Evolutionary conservation across 805 yeast species (phyloP).

Genomic region (Kodamaea laetipori): DNA sequence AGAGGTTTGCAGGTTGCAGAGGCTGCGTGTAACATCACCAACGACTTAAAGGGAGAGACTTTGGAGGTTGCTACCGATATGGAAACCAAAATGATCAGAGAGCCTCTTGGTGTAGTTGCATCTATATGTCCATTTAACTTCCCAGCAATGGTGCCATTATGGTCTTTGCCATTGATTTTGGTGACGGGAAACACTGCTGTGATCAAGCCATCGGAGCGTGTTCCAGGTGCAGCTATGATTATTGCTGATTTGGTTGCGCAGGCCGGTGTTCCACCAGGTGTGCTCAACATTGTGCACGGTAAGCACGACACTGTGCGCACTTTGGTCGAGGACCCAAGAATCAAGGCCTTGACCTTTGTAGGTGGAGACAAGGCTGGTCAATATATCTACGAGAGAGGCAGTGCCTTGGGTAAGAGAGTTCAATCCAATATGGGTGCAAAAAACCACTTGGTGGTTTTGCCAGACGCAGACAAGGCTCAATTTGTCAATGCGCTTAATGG

Average conservation of each 20-base stretch:
- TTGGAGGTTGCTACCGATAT: conserved; percentile 71
- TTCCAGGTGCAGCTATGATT: conserved; percentile 79
- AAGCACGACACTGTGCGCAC: conserved; percentile 71
- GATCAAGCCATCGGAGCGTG: conserved; percentile 66
- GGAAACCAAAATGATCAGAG: conserved; percentile 77
- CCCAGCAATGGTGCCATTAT: conserved; percentile 81
- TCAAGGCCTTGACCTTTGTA: conserved; percentile 76
- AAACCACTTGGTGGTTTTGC: conserved; percentile 72
- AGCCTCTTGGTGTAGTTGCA: conserved; percentile 74
- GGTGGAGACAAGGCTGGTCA: conserved; percentile 80
- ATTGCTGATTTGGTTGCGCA: conserved; percentile 69
- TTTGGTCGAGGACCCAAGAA: conserved; percentile 68
- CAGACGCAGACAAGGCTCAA: conserved; percentile 68
- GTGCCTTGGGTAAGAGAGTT: conserved; percentile 69
- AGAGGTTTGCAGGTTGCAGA: conserved; percentile 81
- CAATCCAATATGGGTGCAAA: conserved; percentile 81
- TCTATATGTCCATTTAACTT: conserved; percentile 81
- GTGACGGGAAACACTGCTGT: conserved; percentile 74
- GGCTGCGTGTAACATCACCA: conserved; percentile 66
- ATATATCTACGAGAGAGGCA: conserved; percentile 67
- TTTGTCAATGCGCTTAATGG: conserved; percentile 68
- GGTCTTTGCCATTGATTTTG: conserved; percentile 63
- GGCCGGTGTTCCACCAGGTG: conserved; percentile 79
- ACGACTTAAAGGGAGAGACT: conserved; percentile 62
- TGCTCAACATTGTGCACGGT: conserved; percentile 72